These are phyloP conservation scores for Escovopsis sp. DNA, from an alignment of 2,329 filamentous ascomycete genomes.

Conservation along the genomic window DNA sequence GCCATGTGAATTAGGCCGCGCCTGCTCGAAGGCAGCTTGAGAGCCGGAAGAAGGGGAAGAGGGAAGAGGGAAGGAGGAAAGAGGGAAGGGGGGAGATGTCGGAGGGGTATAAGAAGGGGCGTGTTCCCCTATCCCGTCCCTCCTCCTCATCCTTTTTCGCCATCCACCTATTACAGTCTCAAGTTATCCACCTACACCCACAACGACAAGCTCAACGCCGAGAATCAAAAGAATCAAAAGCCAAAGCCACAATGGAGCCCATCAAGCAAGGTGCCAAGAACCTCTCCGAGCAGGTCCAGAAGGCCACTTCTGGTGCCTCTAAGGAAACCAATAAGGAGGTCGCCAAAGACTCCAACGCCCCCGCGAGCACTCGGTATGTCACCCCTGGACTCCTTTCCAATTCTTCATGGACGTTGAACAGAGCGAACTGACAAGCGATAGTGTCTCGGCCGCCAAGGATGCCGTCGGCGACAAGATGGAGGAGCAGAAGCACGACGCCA, in stretches of 20 bases:
- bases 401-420: neutral
- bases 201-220: conserved; percentile 2
- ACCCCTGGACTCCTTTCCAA: neutral
- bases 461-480: conserved; percentile 31
- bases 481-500: conserved; percentile 25
- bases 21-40: neutral
- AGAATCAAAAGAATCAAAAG: conserved; percentile 9
- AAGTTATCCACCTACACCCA: conserved; percentile 1
- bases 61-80: neutral
- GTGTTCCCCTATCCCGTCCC: no score
- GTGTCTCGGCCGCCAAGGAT: conserved; percentile 34
- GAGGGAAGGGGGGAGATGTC: neutral
- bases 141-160: neutral
- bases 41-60: neutral
- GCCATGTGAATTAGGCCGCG: no score
- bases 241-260: conserved; percentile 31
- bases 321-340: conserved; percentile 59
- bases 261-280: conserved; percentile 50
- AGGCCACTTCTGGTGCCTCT: conserved; percentile 38
- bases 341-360: conserved; percentile 45
- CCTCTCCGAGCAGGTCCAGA: conserved; percentile 47
- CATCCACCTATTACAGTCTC: conserved; percentile 1
- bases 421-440: conserved; percentile 9
- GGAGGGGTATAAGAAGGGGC: neutral
- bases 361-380: conserved; percentile 36